Conservation (phyloP, 208 protist genomes). For the Wallacemonas sp. region DNA sequence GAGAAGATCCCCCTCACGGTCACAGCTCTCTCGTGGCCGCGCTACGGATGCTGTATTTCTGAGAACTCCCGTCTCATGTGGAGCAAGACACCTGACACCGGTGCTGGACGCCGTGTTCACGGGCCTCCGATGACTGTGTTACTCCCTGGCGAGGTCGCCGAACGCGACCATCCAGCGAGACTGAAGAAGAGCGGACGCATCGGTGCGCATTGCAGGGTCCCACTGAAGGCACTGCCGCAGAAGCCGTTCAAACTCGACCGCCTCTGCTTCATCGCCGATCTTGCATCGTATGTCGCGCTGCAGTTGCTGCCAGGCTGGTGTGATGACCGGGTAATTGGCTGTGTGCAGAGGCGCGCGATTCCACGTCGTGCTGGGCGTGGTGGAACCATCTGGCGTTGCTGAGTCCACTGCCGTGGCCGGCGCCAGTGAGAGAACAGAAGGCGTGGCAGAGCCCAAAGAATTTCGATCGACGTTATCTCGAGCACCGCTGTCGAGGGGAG, state of each 20-base stretch:
- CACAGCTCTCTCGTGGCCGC: too few species aligned
- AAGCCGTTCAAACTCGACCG: slow-evolving; percentile 36
- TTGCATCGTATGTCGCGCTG: slow-evolving; percentile 23
- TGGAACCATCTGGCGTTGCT: background rate
- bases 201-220: slow-evolving; percentile 39
- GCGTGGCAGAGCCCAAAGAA: background rate
- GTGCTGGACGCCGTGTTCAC: too few species aligned
- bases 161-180: slow-evolving; percentile 36
- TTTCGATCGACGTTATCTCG: background rate
- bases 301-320: slow-evolving; percentile 36
- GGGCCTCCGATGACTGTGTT: slow-evolving; percentile 1
- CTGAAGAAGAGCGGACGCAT: slow-evolving; percentile 30
- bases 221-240: slow-evolving; percentile 48
- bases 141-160: slow-evolving; percentile 1
- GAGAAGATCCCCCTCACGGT: too few species aligned
- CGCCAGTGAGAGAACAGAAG: background rate
- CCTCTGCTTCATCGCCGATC: slow-evolving; percentile 26
- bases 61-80: too few species aligned
- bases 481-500: too few species aligned
- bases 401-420: background rate
- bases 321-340: slow-evolving; percentile 24
- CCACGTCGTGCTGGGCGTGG: background rate
- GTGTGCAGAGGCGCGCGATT: slow-evolving; percentile 1
- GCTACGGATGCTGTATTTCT: too few species aligned
- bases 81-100: too few species aligned